A percentile compares a stretch with the other conserved stretches of the same genome.
Conservation (phyloP, 148 eudicot species). For the Dianthus caryophyllus region DNA sequence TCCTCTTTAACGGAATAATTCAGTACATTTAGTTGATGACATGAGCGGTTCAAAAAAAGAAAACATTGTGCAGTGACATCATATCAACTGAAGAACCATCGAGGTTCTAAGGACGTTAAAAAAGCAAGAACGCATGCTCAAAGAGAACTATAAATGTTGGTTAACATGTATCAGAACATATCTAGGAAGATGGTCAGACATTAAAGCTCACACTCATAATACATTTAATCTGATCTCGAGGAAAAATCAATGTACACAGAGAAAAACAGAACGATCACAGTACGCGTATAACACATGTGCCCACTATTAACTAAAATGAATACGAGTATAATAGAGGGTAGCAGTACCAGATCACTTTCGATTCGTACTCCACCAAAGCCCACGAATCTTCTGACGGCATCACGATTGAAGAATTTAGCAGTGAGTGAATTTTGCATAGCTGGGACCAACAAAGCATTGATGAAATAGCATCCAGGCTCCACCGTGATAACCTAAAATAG, state of each 20-base stretch:
- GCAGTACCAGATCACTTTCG: conserved; percentile 85
- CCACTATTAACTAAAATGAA: too few relatives aligned
- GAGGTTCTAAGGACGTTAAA: not conserved
- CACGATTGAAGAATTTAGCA: conserved; percentile 62
- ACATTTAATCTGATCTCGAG: not conserved
- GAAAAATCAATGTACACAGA: too few relatives aligned
- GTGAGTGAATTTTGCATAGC: conserved; percentile 67
- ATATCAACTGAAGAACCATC: not conserved
- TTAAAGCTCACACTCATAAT: not conserved
- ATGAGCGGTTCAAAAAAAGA: too few relatives aligned
- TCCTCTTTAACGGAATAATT: too few relatives aligned
- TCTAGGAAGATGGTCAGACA: not conserved
- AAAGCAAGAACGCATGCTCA: not conserved
- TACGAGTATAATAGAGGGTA: not conserved
- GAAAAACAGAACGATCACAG: too few relatives aligned
- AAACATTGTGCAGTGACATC: not conserved
- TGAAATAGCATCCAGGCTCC: conserved; percentile 99
- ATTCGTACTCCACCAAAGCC: conserved; percentile 97
- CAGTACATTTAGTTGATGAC: too few relatives aligned
- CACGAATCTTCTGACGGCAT: conserved; percentile 54
- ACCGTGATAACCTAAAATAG: conserved; percentile 82
- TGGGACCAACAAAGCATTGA: conserved; percentile 68
- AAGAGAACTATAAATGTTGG: not conserved
- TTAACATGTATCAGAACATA: not conserved
- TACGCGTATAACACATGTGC: too few relatives aligned